These are phyloP conservation scores for Scutellaria minor DNA, from an alignment of 257 asterid genomes.

Conservation along the genomic window DNA sequence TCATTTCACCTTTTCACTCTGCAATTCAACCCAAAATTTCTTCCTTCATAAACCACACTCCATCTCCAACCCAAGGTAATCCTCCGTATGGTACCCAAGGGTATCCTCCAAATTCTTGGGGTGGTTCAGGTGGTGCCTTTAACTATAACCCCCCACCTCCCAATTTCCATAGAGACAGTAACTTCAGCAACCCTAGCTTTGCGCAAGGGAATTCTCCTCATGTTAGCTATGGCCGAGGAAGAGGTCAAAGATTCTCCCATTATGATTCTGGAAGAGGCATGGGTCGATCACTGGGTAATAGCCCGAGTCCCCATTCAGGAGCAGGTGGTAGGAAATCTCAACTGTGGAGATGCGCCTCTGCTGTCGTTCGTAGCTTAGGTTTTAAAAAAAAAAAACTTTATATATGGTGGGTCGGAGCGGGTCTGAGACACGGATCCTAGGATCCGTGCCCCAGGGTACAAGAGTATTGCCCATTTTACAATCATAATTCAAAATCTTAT, in stretches of 20 bases:
- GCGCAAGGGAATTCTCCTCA: constrained; percentile 40
- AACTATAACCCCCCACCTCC: constrained; percentile 38
- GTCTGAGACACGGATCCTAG: too few relatives aligned
- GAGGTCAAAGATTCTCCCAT: constrained; percentile 47
- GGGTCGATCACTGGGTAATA: constrained; percentile 42
- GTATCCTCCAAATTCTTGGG: constrained; percentile 34
- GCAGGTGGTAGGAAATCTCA: constrained; percentile 44
- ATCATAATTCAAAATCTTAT: too few relatives aligned
- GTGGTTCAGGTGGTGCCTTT: constrained; percentile 42
- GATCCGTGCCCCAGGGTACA: too few relatives aligned
- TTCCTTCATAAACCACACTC: too few relatives aligned
- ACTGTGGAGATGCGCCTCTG: too few relatives aligned
- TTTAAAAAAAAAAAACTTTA: too few relatives aligned
- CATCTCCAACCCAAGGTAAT: too few relatives aligned
- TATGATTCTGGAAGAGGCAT: constrained; percentile 51
- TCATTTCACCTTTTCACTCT: too few relatives aligned
- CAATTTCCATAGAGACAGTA: constrained; percentile 45
- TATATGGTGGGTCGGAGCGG: too few relatives aligned
- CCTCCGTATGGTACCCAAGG: background rate
- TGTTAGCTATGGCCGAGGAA: constrained; percentile 47
- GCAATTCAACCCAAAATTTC: too few relatives aligned
- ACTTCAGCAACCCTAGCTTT: constrained; percentile 36
- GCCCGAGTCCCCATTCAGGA: constrained; percentile 37
- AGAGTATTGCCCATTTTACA: too few relatives aligned
- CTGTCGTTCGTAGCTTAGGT: too few relatives aligned